Evolutionary conservation across 1,284 basidiomycete genomes (phyloP).

Genomic region (Ganoderma lingzhi): DNA sequence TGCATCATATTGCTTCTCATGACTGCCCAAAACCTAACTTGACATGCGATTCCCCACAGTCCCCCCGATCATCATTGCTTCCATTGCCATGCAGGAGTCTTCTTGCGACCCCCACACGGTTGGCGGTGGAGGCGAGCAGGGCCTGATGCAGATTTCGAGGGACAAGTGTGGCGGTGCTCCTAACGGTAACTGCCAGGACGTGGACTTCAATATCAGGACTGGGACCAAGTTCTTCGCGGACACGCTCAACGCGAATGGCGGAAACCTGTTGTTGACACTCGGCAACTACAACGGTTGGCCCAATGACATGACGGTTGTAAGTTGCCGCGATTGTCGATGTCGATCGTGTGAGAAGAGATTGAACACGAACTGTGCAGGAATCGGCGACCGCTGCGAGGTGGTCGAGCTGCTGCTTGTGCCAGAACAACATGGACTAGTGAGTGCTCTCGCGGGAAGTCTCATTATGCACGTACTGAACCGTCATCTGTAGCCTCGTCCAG

Average conservation of each 20-base stretch:
- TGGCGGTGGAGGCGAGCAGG: constrained; percentile 85
- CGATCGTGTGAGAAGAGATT: background rate
- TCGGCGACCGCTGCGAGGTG: constrained; percentile 67
- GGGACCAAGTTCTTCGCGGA: constrained; percentile 68
- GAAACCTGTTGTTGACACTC: constrained; percentile 68
- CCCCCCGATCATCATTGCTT: constrained; percentile 80
- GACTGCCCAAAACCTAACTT: constrained; percentile 1
- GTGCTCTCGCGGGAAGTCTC: constrained; percentile 37
- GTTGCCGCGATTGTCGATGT: constrained; percentile 34
- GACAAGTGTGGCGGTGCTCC: constrained; percentile 82
- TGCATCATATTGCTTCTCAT: constrained; percentile 18
- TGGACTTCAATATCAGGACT: constrained; percentile 74
- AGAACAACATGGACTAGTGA: constrained; percentile 84
- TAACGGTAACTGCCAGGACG: constrained; percentile 69
- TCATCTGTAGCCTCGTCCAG: constrained; percentile 69
- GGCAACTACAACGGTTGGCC: constrained; percentile 87
- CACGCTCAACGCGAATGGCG: constrained; percentile 59
- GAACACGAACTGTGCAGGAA: constrained; percentile 41
- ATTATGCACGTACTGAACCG: constrained; percentile 33
- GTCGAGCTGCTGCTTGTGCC: constrained; percentile 70
- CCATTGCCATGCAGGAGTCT: constrained; percentile 87
- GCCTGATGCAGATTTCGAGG: constrained; percentile 84
- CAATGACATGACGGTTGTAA: constrained; percentile 65
- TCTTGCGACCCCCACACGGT: constrained; percentile 74
- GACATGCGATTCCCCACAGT: constrained; percentile 42